Conservation (phyloP, 2,329 filamentous ascomycete species). For the Epicoccum sorghinum region DNA sequence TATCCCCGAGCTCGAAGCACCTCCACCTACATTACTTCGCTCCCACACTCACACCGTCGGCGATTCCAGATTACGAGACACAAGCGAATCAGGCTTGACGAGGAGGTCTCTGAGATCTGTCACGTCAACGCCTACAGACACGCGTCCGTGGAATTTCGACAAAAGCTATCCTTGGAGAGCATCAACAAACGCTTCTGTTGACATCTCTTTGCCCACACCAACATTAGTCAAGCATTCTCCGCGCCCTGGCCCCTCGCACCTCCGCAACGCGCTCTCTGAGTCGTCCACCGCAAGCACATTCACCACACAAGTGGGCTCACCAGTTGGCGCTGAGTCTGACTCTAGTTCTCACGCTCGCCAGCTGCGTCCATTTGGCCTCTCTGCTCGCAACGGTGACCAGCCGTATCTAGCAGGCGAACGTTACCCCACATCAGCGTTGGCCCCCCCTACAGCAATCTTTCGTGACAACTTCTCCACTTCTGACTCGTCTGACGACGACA, state of each 20-base stretch:
- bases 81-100: constrained; percentile 29
- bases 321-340: constrained; percentile 19
- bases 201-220: constrained; percentile 50
- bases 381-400: constrained; percentile 32
- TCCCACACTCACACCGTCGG: constrained; percentile 31
- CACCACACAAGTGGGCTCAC: constrained; percentile 22
- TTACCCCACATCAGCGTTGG: constrained; percentile 55
- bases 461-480: constrained; percentile 32
- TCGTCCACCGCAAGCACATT: constrained; percentile 32
- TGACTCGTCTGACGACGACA: constrained; percentile 38
- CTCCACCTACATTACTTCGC: constrained; percentile 31
- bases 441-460: constrained; percentile 46
- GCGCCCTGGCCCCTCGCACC: constrained; percentile 38
- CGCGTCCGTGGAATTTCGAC: constrained; percentile 55
- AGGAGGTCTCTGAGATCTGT: constrained; percentile 38
- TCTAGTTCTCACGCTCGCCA: constrained; percentile 23
- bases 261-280: constrained; percentile 38
- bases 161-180: constrained; percentile 56
- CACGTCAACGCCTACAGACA: constrained; percentile 39
- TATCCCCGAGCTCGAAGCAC: constrained; percentile 33
- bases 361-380: constrained; percentile 28
- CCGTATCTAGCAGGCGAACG: constrained; percentile 53
- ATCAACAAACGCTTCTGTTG: constrained; percentile 43
- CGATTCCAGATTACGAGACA: constrained; percentile 21
- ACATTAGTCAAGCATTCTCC: constrained; percentile 34